phyloP scores from a whole-genome alignment of 495 filamentous ascomycete genomes.

The Tetracladium setigerum region DNA sequence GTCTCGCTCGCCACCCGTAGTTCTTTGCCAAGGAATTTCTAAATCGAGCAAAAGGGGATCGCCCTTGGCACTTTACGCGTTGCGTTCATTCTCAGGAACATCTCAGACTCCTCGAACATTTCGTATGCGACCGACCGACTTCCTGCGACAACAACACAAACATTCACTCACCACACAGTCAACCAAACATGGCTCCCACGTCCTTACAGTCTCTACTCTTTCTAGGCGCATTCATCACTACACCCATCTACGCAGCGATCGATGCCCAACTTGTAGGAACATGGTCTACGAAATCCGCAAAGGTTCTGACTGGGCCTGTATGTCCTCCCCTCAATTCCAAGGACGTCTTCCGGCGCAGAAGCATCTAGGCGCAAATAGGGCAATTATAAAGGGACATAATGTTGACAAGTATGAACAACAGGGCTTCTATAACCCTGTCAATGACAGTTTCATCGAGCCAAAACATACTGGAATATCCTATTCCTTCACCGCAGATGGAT shows the following conservation, averaged over 20 bases:
- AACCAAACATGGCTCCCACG: slow-evolving; percentile 16
- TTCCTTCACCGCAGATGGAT: slow-evolving; percentile 66
- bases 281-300: slow-evolving; percentile 69
- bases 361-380: slow-evolving; percentile 2
- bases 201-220: slow-evolving; percentile 22
- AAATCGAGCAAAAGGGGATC: too few species aligned
- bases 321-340: slow-evolving; percentile 21
- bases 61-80: too few species aligned
- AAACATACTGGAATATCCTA: slow-evolving; percentile 70
- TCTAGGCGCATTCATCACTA: slow-evolving; percentile 17
- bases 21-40: too few species aligned
- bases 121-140: not conserved
- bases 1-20: too few species aligned
- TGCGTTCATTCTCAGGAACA: too few species aligned
- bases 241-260: slow-evolving; percentile 22
- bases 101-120: not conserved
- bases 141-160: not conserved
- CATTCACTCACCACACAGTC: slow-evolving; percentile 1
- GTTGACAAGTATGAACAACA: slow-evolving; percentile 24
- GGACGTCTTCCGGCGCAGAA: not conserved
- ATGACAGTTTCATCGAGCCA: slow-evolving; percentile 63
- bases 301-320: slow-evolving; percentile 70
- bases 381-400: slow-evolving; percentile 1
- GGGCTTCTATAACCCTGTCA: slow-evolving; percentile 68
- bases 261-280: slow-evolving; percentile 55